A percentile compares a stretch with the other conserved stretches of the same genome.
Evolutionary conservation across 108 stramenopile species (phyloP).

Genomic region (Tribonema minus): DNA sequence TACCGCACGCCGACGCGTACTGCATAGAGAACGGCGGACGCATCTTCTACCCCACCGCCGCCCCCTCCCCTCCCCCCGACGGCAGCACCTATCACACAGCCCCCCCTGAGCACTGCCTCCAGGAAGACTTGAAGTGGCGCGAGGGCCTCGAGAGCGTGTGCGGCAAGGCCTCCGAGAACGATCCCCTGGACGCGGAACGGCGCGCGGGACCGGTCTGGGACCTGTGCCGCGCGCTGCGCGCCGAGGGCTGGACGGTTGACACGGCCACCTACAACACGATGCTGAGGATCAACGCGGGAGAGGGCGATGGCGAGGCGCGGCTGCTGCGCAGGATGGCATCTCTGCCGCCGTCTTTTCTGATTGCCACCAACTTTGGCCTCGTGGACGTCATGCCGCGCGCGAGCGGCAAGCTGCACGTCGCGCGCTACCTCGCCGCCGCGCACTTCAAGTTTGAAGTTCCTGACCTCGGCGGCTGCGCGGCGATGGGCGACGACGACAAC

Average conservation of each 20-base stretch:
- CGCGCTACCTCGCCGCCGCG: constrained; percentile 3
- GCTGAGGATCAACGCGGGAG: constrained; percentile 5
- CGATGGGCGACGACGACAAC: constrained; percentile 42
- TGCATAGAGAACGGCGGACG: constrained; percentile 35
- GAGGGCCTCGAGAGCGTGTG: not conserved
- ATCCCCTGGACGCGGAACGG: not conserved
- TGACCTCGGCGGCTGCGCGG: constrained; percentile 10
- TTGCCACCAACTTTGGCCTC: constrained; percentile 32
- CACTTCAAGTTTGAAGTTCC: not conserved
- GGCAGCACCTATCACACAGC: constrained; percentile 1
- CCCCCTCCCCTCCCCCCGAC: not conserved
- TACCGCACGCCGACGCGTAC: constrained; percentile 35
- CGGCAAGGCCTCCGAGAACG: constrained; percentile 11
- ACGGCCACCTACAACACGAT: constrained; percentile 36
- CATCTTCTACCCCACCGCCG: constrained; percentile 13
- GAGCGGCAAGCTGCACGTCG: constrained; percentile 36
- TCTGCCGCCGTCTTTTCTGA: constrained; percentile 8
- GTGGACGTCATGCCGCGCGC: constrained; percentile 16
- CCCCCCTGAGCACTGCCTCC: not conserved
- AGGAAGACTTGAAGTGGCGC: constrained; percentile 29
- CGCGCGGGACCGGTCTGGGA: constrained; percentile 28
- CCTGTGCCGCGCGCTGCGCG: constrained; percentile 3
- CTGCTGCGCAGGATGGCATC: not conserved
- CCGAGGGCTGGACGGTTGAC: constrained; percentile 19
- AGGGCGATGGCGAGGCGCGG: not conserved